Evolutionary conservation across 2,329 filamentous ascomycete species (phyloP), one percentile per base, ranked within the genome.

Genomic region (Neospermospora avenae): DNA sequence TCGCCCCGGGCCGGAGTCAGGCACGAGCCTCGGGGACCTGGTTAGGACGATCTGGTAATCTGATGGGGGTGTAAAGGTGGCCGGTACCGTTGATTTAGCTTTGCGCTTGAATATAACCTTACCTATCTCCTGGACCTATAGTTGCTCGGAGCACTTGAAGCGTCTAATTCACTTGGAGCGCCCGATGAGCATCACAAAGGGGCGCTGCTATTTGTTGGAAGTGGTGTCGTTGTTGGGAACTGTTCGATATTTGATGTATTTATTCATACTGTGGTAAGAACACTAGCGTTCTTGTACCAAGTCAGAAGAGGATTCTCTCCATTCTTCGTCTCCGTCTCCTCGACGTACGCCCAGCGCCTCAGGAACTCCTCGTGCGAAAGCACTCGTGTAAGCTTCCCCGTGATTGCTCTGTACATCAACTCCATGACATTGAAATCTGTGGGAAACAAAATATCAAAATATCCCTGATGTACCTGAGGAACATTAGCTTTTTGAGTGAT

Each of bases 361-460:
- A 99, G 86, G 72, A 98, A 99, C 66, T 96, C 90, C 72, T 93
- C 91, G 70, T 99, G 95, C 39, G 88, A 86, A 73, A 87, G 83
- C 55, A 96, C 90, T 55, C 89, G 84, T 2, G 93, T 96, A 69
- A 98, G 80, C 73, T 96, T 95, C 34, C 93, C 93, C 0, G 95
- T 99, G 69, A 98, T 86, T 63, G 91, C 91, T 58, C 91, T 87
- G 77, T 99, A 99, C 68, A 98, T 86, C 69, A 91, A 87, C 75
- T 98, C 92, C 76, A 95, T 88, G 67, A 96, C 88, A 64, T 84
- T 81, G 73, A 99, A 99, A 75, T 99, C 89, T 11, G 95, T 99
- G 0, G 95, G 95, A 77, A 99, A 99, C 72, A 99, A 87, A 69
- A 99, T 97, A 73, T 99, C 96, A 73, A 99, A 99, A 76, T 96